Evolutionary conservation across 371 early-diverging fungal species (phyloP).

Genomic region (Mucor racemosus): DNA sequence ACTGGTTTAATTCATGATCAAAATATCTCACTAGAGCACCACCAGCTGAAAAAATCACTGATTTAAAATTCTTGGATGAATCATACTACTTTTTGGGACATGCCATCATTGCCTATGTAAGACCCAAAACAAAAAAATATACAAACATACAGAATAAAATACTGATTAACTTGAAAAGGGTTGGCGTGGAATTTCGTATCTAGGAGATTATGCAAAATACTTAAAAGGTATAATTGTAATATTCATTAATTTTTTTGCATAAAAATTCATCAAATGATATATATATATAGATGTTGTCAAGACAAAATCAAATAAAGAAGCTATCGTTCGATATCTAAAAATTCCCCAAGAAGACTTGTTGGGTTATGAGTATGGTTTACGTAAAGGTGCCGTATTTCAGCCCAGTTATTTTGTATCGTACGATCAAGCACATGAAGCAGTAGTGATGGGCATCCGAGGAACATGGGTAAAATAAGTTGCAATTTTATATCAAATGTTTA

Average conservation of each 20-base stretch:
- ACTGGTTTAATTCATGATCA: background rate
- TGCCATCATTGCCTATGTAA: slow-evolving; percentile 57
- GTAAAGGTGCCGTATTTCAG: slow-evolving; percentile 72
- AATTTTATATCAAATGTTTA: background rate
- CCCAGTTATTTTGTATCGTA: slow-evolving; percentile 81
- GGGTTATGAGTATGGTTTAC: slow-evolving; percentile 75
- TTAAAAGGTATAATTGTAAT: slow-evolving; percentile 33
- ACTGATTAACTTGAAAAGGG: slow-evolving; percentile 29
- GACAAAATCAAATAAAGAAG: slow-evolving; percentile 68
- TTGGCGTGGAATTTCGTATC: slow-evolving; percentile 53
- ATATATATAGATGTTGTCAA: slow-evolving; percentile 62
- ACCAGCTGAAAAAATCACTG: slow-evolving; percentile 45
- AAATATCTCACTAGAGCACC: slow-evolving; percentile 31
- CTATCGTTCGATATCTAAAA: slow-evolving; percentile 70
- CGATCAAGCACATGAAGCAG: slow-evolving; percentile 68
- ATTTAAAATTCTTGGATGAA: slow-evolving; percentile 49
- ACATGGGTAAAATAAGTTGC: slow-evolving; percentile 64
- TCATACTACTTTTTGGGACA: slow-evolving; percentile 53
- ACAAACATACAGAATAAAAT: background rate
- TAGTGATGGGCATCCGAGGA: slow-evolving; percentile 84
- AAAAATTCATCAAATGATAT: background rate
- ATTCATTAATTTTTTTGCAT: background rate
- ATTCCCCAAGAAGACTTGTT: slow-evolving; percentile 75
- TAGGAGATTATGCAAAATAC: slow-evolving; percentile 59
- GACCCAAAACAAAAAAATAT: background rate